Evolutionary conservation across 495 filamentous ascomycete genomes (phyloP), one percentile per base, ranked within the genome.

Genomic region (Zalerion maritima): DNA sequence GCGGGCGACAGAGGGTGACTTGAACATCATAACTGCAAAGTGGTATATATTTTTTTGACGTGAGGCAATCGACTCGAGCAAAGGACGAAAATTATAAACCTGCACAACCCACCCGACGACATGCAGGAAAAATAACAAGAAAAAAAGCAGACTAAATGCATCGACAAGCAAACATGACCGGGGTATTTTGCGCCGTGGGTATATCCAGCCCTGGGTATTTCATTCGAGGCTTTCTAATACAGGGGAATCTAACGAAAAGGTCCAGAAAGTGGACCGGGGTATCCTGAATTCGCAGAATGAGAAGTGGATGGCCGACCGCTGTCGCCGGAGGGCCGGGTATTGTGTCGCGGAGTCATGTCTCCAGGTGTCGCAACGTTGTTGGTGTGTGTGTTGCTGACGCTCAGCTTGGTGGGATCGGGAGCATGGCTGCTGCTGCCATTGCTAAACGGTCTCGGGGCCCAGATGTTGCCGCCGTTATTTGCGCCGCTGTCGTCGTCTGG

Each of bases 231-330:
- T 46, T 42, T 49, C 43, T 42, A 57, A 54, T 31, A 46, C 43
- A 47, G 40, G 46, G 28, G 55, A 60, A 54, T 61, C 57, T 75
- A 83, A 75, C 78, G 78, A 62, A 75, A 81, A 69, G 78, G 76
- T 62, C 77, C 79, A 62, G n/a, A n/a, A n/a, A 80, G 78, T 17
- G 79, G 79, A 66, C 74, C 79, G 69, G 79, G 79, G 79, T 85
- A 85, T 83, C 78, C 78, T 72, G 78, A 82, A 75, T 69, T 67
- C 38, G 72, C 78, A 64, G 82, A 91, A 79, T 89, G 81, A 64
- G 81, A 86, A 61, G 82, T 91, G 46, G 78, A 81, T 49, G 82
- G 82, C 42, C 82, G 81, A 63, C 82, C 82, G 67, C 79, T 85
- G 54, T 91, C 82, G 54, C 75, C 78, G 53, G 81, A 87, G 43